Evolutionary conservation across 23 red algal genomes (phyloP).

Genomic region (Cyanidiococcus yangmingshanensis): DNA sequence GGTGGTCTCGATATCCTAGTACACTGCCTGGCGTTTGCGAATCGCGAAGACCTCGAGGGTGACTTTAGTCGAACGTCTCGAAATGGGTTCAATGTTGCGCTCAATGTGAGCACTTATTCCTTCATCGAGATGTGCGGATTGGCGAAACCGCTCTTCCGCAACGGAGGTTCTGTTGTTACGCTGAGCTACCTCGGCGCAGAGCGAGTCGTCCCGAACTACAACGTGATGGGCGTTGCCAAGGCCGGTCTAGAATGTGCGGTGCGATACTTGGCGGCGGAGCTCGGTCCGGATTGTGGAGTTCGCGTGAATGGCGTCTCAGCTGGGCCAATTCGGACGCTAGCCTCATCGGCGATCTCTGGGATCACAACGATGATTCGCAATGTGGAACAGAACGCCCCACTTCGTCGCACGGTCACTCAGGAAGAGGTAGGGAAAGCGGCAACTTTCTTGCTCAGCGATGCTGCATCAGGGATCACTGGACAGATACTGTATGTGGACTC

Average conservation of each 20-base stretch:
- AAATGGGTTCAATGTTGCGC: slow-evolving; percentile 56
- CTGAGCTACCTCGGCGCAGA: slow-evolving; percentile 70
- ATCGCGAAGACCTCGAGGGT: slow-evolving; percentile 73
- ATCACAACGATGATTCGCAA: slow-evolving; percentile 80
- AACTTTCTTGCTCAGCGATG: slow-evolving; percentile 61
- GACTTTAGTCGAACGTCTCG: slow-evolving; percentile 59
- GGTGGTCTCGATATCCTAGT: slow-evolving; percentile 85
- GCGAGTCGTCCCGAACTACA: slow-evolving; percentile 92
- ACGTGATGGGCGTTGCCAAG: slow-evolving; percentile 98
- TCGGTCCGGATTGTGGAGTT: slow-evolving; percentile 58
- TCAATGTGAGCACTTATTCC: slow-evolving; percentile 64
- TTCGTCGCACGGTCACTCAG: slow-evolving; percentile 68
- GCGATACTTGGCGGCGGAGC: slow-evolving; percentile 78
- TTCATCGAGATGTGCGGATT: slow-evolving; percentile 61
- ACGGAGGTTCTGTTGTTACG: slow-evolving; percentile 58
- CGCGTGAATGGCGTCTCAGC: slow-evolving; percentile 85
- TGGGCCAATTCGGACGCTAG: slow-evolving; percentile 84
- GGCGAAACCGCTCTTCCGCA: slow-evolving; percentile 52
- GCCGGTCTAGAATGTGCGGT: slow-evolving; percentile 75
- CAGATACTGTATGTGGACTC: slow-evolving; percentile 92
- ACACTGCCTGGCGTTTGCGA: slow-evolving; percentile 94
- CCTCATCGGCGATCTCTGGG: slow-evolving; percentile 83
- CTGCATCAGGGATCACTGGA: slow-evolving; percentile 89
- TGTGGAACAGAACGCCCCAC: slow-evolving; percentile 68
- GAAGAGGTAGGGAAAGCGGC: slow-evolving; percentile 83